Evolutionary conservation across 768 basidiomycete species (phyloP).

Genomic region (Mycena belliarum): DNA sequence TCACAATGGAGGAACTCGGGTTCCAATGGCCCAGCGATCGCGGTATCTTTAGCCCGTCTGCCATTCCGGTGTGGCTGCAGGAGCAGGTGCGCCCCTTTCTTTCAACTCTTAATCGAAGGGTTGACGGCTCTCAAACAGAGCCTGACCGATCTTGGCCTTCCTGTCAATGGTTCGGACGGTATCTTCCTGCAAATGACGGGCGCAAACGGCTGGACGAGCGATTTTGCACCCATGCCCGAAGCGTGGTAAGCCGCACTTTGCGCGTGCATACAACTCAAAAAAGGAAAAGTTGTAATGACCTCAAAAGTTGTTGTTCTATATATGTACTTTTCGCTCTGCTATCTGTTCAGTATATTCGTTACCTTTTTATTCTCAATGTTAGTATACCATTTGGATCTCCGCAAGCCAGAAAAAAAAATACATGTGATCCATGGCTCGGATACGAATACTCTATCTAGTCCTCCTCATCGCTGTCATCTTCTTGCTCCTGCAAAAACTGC

Average conservation of each 20-base stretch:
- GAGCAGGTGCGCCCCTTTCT: slow-evolving; percentile 64
- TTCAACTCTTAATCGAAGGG: neutral
- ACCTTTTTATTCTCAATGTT: neutral
- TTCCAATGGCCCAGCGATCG: slow-evolving; percentile 69
- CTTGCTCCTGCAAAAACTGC: slow-evolving; percentile 90
- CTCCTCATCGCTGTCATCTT: slow-evolving; percentile 72
- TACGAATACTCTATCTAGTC: slow-evolving; percentile 25
- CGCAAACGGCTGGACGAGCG: slow-evolving; percentile 73
- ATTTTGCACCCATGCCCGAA: slow-evolving; percentile 77
- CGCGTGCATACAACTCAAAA: neutral
- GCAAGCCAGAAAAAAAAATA: slow-evolving; percentile 13
- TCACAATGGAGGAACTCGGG: slow-evolving; percentile 86
- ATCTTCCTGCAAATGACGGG: slow-evolving; percentile 80
- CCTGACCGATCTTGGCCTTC: slow-evolving; percentile 85
- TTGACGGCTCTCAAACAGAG: slow-evolving; percentile 50
- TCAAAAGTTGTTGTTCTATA: slow-evolving; percentile 1
- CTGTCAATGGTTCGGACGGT: slow-evolving; percentile 89
- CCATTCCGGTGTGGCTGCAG: slow-evolving; percentile 90
- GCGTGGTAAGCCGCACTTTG: slow-evolving; percentile 66
- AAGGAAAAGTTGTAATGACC: neutral
- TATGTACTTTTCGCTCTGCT: neutral
- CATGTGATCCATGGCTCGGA: slow-evolving; percentile 11
- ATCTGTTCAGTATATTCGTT: neutral
- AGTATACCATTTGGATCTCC: slow-evolving; percentile 4
- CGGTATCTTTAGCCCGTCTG: slow-evolving; percentile 72